Evolutionary conservation across 176 grass and related monocot genomes (phyloP).

Genomic region (Zizania latifolia): DNA sequence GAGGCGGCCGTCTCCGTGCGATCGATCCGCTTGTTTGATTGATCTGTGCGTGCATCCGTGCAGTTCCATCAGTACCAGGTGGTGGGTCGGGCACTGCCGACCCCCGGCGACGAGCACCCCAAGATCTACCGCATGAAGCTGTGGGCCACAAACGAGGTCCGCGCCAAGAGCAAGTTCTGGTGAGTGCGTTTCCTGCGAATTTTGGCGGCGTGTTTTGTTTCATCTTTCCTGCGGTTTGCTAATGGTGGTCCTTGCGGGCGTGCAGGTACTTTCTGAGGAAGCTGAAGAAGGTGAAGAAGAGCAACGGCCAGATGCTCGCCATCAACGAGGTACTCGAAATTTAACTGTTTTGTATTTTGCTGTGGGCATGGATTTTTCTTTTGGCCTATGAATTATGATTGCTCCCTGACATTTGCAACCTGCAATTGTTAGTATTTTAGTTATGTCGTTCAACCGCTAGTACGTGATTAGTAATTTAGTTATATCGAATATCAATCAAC

Average conservation of each 20-base stretch:
- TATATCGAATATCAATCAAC: no score
- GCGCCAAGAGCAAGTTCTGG: constrained; percentile 88
- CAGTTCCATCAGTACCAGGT: constrained; percentile 96
- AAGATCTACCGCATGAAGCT: constrained; percentile 95
- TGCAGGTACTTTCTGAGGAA: constrained; percentile 79
- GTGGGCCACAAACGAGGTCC: constrained; percentile 79
- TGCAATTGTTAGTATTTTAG: background rate
- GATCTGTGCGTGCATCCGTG: background rate
- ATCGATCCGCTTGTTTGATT: constrained; percentile 11
- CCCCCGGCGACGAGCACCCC: constrained; percentile 61
- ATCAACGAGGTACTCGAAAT: constrained; percentile 53
- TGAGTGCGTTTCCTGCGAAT: constrained; percentile 1
- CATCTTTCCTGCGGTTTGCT: background rate
- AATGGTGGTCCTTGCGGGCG: background rate
- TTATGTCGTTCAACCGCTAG: background rate
- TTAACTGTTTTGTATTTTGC: background rate
- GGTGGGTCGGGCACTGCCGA: constrained; percentile 64
- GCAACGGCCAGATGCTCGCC: constrained; percentile 75
- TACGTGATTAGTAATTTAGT: background rate
- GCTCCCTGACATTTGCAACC: background rate
- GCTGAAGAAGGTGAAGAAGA: constrained; percentile 92
- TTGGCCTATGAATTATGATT: background rate
- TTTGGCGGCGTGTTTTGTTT: background rate
- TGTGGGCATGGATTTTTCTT: background rate
- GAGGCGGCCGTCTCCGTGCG: background rate